phyloP scores from a whole-genome alignment of 495 filamentous ascomycete species.

The Friedmanniomyces endolithicus region DNA sequence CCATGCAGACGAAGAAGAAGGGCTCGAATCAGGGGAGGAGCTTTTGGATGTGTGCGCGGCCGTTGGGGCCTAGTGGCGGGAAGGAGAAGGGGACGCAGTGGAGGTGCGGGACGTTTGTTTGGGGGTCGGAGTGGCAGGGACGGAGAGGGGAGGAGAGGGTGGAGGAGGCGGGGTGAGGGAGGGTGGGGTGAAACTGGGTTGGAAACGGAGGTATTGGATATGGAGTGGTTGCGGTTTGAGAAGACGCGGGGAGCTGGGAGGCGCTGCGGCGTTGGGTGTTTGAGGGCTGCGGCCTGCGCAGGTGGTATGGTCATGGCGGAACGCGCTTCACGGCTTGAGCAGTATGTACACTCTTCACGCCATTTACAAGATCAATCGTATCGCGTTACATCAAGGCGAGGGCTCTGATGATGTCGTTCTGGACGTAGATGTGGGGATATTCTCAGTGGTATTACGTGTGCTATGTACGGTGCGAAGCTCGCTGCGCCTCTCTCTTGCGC shows the following conservation, averaged over 20 bases:
- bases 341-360: too few species aligned
- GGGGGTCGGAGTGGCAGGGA: constrained; percentile 65
- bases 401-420: too few species aligned
- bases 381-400: too few species aligned
- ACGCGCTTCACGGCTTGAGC: too few species aligned
- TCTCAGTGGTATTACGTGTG: background rate
- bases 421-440: too few species aligned
- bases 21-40: constrained; percentile 71
- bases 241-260: background rate
- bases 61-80: constrained; percentile 66
- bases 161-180: background rate
- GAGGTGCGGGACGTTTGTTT: constrained; percentile 80
- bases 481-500: background rate
- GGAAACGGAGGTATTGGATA: too few species aligned
- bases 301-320: too few species aligned
- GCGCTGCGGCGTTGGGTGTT: too few species aligned
- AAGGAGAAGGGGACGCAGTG: constrained; percentile 75
- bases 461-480: background rate
- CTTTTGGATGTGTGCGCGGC: constrained; percentile 74
- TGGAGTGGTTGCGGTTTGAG: too few species aligned
- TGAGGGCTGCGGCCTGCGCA: too few species aligned
- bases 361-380: too few species aligned
- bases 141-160: constrained; percentile 1
- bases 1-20: constrained; percentile 67
- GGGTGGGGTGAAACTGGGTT: background rate